Base-by-base conservation (phyloP, 2,329 filamentous ascomycete genomes). In the Tolypocladium album region DNA sequence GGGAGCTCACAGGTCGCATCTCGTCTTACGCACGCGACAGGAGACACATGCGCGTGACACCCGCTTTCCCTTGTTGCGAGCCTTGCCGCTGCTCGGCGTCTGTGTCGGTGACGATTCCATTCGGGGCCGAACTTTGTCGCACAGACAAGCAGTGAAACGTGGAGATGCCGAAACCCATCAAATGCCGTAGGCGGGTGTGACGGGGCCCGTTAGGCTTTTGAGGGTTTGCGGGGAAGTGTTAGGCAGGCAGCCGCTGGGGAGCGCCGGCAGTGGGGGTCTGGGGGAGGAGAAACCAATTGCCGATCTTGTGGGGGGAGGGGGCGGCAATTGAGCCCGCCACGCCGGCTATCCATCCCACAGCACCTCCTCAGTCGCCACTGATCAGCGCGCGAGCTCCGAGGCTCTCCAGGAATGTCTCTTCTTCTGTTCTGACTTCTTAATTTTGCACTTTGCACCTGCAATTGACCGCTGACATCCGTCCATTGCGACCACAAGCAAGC, bases 21-120 rank as follows among this genome's bases (percentile, higher is more conserved):
- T 63, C 38, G 69, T 69, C 66, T 71, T 71, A 59, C 69, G 67
- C 57, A 64, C 63, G 39, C 70, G 69, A 61, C 70, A 71, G 31
- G 69, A 68, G 42, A 71, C 59, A 60, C 70, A 71, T 8, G 70
- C 70, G 47, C 70, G 64, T 50, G 69, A 71, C 42, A 71, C 69
- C 59, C 70, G 66, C 64, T 71, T 70, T n/a, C 59, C 64, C 52
- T 61, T 64, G 58, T 58, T 60, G 43, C 61, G 61, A 39, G 62
- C 62, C 57, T 63, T 61, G 58, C 57, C 60, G 38, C 55, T 39
- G 39, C 39, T 62, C 64, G 64, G 64, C 63, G 58, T 61, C 57
- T 63, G 63, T 56, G 57, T 62, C 61, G 60, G 61, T 40, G 59
- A 56, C 50, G 53, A 50, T 39, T 62, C 58, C 61, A 63, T 55